Evolutionary conservation across 2,329 filamentous ascomycete genomes (phyloP), one percentile per base, ranked within the genome.

Genomic region (Colletotrichum sp.): DNA sequence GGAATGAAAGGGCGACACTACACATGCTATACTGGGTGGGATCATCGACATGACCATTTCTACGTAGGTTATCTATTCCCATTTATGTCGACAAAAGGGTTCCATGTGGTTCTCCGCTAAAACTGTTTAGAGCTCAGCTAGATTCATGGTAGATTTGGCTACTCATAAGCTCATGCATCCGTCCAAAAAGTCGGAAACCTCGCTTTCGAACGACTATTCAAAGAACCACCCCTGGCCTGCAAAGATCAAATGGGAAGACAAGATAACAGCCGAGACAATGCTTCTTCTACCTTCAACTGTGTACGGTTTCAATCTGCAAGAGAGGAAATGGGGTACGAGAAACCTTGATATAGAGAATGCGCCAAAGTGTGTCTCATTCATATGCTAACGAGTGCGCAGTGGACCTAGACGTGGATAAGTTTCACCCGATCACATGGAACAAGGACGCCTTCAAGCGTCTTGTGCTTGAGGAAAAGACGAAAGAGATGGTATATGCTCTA

Each of bases 191-290:
- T n/a, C n/a, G n/a, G n/a, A n/a, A n/a, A n/a, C n/a, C n/a, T n/a
- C n/a, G n/a, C n/a, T n/a, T n/a, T n/a, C n/a, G n/a, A n/a, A n/a
- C n/a, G n/a, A n/a, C n/a, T n/a, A n/a, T n/a, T n/a, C 2, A 30
- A 30, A 30, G 30, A 36, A 36, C 1, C 13, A 15, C 6, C 1
- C 13, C 2, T 11, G 19, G 19, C 39, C 39, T 12, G 0, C 0
- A 9, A 44, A 6, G 0, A 3, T 48, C 0, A 48, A n/a, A 2
- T 48, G 19, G 39, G 19, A 48, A 7, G 9, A 48, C 19, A 0
- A 22, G 5, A 48, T 48, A 0, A 48, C 9, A 0, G 5, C 0
- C 0, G 39, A 48, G 0, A n/a, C 1, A 0, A 48, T 12, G 0
- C 5, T 48, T 0, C 39, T 48, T 12, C 39, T 48, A 7, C 44